Conservation (phyloP, 176 grass and related monocot genomes). For the Coix lacrymajobi region DNA sequence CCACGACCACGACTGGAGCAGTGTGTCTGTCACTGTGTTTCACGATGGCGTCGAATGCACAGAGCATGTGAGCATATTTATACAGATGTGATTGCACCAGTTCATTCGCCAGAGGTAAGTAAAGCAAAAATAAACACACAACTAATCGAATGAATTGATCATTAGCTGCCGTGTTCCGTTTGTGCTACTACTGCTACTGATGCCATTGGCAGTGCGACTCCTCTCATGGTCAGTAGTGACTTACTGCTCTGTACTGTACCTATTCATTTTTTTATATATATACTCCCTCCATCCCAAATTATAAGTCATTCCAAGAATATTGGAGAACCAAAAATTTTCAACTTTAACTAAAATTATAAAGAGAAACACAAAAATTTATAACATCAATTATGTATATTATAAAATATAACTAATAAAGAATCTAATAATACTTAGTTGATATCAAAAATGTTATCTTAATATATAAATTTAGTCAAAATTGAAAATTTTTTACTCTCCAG, state of each 20-base stretch:
- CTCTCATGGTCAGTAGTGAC: conserved; percentile 4
- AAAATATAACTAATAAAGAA: too few relatives aligned
- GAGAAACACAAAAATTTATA: too few relatives aligned
- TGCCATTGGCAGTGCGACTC: neutral
- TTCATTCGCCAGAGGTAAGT: neutral
- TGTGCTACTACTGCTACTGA: neutral
- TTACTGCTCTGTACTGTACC: neutral
- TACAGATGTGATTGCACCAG: neutral
- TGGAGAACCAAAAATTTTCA: too few relatives aligned
- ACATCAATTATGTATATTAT: too few relatives aligned
- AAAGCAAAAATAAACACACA: neutral
- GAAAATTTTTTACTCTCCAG: too few relatives aligned
- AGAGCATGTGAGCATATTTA: neutral
- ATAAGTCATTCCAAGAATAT: too few relatives aligned
- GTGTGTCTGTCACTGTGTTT: neutral
- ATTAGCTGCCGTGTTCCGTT: neutral
- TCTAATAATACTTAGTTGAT: too few relatives aligned
- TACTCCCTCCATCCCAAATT: too few relatives aligned
- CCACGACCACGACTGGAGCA: neutral
- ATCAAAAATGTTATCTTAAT: too few relatives aligned
- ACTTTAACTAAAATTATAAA: too few relatives aligned
- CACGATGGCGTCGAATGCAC: neutral
- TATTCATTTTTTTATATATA: neutral
- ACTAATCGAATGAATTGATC: neutral
- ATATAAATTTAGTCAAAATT: too few relatives aligned